Conservation (phyloP, 768 basidiomycete genomes). For the Rhizopogon vulgaris region DNA sequence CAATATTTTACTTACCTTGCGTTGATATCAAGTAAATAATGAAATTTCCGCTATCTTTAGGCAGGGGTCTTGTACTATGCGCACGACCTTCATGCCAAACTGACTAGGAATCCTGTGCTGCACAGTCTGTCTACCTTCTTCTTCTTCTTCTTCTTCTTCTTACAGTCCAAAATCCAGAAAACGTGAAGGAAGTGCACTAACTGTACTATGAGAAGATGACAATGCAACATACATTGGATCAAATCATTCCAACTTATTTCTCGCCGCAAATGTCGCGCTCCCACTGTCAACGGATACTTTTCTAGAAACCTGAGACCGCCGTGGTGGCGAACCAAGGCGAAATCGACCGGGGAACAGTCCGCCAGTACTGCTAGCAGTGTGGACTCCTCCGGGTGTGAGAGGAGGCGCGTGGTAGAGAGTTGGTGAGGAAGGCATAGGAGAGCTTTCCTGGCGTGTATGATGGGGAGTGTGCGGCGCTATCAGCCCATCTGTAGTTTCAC, state of each 20-base stretch:
- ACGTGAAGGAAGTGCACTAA: neutral
- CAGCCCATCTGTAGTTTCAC: slow-evolving; percentile 56
- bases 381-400: slow-evolving; percentile 19
- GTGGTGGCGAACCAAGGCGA: slow-evolving; percentile 38
- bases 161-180: neutral
- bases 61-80: too few relatives aligned
- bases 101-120: too few relatives aligned
- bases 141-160: too few relatives aligned
- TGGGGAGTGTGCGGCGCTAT: slow-evolving; percentile 58
- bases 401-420: slow-evolving; percentile 13
- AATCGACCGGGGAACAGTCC: slow-evolving; percentile 26
- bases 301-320: slow-evolving; percentile 14
- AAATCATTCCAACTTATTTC: slow-evolving; percentile 2
- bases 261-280: slow-evolving; percentile 16
- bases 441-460: slow-evolving; percentile 4
- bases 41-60: too few relatives aligned
- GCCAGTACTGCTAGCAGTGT: slow-evolving; percentile 15
- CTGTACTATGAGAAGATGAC: neutral
- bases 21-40: neutral
- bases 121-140: too few relatives aligned
- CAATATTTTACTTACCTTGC: neutral
- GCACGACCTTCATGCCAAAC: too few relatives aligned
- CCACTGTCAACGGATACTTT: slow-evolving; percentile 3
- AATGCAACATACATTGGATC: neutral
- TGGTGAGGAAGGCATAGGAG: slow-evolving; percentile 26